Percentiles rank a stretch among this genome's conserved stretches.
These are phyloP conservation scores for Trichoderma harzianum DNA, from an alignment of 2,329 filamentous ascomycete species.

Conservation along the genomic window DNA sequence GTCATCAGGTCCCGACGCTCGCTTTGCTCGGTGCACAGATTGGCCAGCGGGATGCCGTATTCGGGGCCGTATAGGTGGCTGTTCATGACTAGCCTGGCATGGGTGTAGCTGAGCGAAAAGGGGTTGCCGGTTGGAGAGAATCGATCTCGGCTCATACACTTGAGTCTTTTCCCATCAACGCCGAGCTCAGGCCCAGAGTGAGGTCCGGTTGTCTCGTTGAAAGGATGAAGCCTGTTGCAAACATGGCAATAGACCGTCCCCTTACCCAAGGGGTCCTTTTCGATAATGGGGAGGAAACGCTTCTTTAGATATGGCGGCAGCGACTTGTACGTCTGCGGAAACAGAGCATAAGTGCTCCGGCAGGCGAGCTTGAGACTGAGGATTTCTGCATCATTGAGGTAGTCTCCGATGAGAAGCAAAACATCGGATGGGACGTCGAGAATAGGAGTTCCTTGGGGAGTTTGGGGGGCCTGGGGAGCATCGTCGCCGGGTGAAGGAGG, in stretches of 20 bases:
- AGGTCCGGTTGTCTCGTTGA: slow-evolving; percentile 21
- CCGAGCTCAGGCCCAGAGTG: not conserved
- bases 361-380: slow-evolving; percentile 23
- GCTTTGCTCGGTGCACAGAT: slow-evolving; percentile 21
- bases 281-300: slow-evolving; percentile 20
- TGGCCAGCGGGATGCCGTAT: slow-evolving; percentile 22
- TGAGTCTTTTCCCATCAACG: not conserved
- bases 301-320: slow-evolving; percentile 12
- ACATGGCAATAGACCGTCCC: slow-evolving; percentile 22
- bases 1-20: slow-evolving; percentile 9
- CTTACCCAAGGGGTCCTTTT: slow-evolving; percentile 21
- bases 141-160: slow-evolving; percentile 21
- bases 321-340: slow-evolving; percentile 2
- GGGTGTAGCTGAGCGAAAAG: slow-evolving; percentile 22
- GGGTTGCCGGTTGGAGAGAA: slow-evolving; percentile 23
- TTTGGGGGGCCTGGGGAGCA: not conserved
- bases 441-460: not conserved
- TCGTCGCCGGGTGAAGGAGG: not conserved
- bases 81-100: slow-evolving; percentile 25
- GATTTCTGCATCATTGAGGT: slow-evolving; percentile 20
- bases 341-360: slow-evolving; percentile 15
- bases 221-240: slow-evolving; percentile 23
- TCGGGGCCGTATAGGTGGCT: slow-evolving; percentile 23
- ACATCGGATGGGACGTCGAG: slow-evolving; percentile 23
- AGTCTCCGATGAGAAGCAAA: slow-evolving; percentile 22